Evolutionary conservation across 441 rosid species (phyloP).

Genomic region (Populus tomentosa): DNA sequence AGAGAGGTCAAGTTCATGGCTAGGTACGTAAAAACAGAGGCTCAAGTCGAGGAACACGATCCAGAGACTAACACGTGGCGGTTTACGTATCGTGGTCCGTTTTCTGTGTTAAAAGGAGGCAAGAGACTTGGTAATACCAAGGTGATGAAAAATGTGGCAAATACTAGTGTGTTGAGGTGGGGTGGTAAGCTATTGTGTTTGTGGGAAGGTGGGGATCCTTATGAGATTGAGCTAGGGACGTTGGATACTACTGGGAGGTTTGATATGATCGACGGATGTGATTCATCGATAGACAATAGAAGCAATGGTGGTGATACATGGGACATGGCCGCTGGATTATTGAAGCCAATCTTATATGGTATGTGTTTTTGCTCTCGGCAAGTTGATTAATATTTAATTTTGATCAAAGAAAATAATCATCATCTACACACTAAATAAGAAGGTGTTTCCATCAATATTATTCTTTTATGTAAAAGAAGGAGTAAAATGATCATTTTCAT

Average conservation of each 20-base stretch:
- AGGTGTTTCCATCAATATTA: too few species aligned
- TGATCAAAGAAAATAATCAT: too few species aligned
- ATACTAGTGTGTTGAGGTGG: conserved; percentile 81
- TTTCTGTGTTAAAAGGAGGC: conserved; percentile 75
- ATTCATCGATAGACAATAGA: conserved; percentile 3
- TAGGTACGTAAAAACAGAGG: conserved; percentile 80
- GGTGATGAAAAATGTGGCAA: conserved; percentile 97
- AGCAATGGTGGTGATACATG: conserved; percentile 21
- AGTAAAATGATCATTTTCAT: not conserved
- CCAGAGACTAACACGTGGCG: conserved; percentile 61
- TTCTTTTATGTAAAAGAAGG: not conserved
- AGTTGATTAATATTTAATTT: not conserved
- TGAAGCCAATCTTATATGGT: conserved; percentile 76
- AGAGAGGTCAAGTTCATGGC: conserved; percentile 64
- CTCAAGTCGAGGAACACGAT: conserved; percentile 75
- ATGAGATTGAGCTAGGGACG: conserved; percentile 65
- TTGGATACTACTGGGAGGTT: conserved; percentile 68
- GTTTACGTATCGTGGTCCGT: conserved; percentile 79
- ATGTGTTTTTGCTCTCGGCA: not conserved
- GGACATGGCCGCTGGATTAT: conserved; percentile 61
- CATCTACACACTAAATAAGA: too few species aligned
- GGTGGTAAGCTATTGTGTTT: conserved; percentile 68
- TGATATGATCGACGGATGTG: conserved; percentile 34
- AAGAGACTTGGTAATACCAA: conserved; percentile 72
- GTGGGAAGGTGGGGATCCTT: conserved; percentile 96